A percentile compares a stretch with the other conserved stretches of the same genome.
Evolutionary conservation across 2,329 filamentous ascomycete species (phyloP).

Genomic region (Cladosporium sp.): DNA sequence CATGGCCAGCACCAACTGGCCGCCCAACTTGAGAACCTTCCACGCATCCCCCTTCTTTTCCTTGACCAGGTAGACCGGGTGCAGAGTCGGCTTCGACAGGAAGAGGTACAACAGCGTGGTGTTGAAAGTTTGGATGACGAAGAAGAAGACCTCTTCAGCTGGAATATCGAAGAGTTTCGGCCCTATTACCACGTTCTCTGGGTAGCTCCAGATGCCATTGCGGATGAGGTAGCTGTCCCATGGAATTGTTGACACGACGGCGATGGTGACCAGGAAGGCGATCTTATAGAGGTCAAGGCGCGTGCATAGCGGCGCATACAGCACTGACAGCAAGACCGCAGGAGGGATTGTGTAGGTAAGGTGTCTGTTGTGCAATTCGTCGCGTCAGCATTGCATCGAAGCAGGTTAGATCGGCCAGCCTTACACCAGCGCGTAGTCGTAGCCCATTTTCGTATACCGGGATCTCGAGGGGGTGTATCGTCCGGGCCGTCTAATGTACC

Average conservation of each 20-base stretch:
- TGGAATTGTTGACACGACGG: slow-evolving; percentile 64
- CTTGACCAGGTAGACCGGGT: slow-evolving; percentile 49
- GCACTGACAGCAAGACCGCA: slow-evolving; percentile 54
- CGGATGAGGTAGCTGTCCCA: slow-evolving; percentile 75
- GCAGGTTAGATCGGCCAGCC: slow-evolving; percentile 27
- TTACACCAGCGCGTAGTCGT: slow-evolving; percentile 61
- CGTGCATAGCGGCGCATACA: slow-evolving; percentile 60
- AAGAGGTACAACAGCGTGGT: slow-evolving; percentile 66
- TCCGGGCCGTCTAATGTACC: background rate
- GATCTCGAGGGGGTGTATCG: background rate
- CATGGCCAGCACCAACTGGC: slow-evolving; percentile 48
- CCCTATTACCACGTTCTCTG: slow-evolving; percentile 60
- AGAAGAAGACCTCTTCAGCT: slow-evolving; percentile 71
- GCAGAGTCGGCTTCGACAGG: slow-evolving; percentile 59
- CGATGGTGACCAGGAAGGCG: slow-evolving; percentile 56
- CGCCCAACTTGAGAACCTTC: slow-evolving; percentile 41
- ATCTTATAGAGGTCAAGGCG: slow-evolving; percentile 61
- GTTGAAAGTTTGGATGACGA: slow-evolving; percentile 71
- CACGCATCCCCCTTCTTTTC: slow-evolving; percentile 35
- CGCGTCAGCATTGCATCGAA: background rate
- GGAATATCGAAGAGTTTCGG: slow-evolving; percentile 62
- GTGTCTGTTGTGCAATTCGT: slow-evolving; percentile 46
- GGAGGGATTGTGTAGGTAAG: slow-evolving; percentile 64
- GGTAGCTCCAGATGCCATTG: slow-evolving; percentile 67
- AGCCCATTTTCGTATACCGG: slow-evolving; percentile 43